These are phyloP conservation scores for Miscanthus sacchariflorus DNA, from an alignment of 202 grass and related monocot genomes.

Conservation along the genomic window DNA sequence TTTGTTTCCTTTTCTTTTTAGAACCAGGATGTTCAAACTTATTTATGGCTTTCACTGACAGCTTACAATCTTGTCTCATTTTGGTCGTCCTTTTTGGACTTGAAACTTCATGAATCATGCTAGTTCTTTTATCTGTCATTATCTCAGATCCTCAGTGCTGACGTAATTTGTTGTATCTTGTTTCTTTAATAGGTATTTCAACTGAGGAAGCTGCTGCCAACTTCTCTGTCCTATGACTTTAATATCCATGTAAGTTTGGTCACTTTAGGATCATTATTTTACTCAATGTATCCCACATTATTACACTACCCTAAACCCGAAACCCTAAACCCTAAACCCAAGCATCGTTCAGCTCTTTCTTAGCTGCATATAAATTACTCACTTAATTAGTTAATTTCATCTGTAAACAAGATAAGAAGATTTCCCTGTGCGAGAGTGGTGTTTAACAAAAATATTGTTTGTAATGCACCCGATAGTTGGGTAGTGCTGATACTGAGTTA, in stretches of 20 bases:
- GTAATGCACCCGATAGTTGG: constrained; percentile 13
- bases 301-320: background rate
- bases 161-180: constrained; percentile 34
- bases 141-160: constrained; percentile 14
- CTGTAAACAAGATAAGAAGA: background rate
- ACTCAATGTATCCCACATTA: background rate
- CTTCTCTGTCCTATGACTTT: constrained; percentile 90
- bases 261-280: constrained; percentile 44
- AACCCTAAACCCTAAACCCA: background rate
- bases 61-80: constrained; percentile 18
- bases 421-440: background rate
- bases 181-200: constrained; percentile 83
- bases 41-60: background rate
- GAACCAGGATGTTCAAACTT: background rate
- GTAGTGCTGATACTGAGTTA: constrained; percentile 18
- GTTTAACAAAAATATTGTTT: constrained; percentile 25
- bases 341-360: background rate
- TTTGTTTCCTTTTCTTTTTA: background rate
- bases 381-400: constrained; percentile 2
- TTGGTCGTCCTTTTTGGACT: background rate
- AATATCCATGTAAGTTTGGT: constrained; percentile 95
- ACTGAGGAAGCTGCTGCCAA: constrained; percentile 92
- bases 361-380: background rate
- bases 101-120: constrained; percentile 13
- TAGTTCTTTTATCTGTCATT: constrained; percentile 16